Conservation (phyloP, 345 rosid genomes). For the Geranium rotundifolium region DNA sequence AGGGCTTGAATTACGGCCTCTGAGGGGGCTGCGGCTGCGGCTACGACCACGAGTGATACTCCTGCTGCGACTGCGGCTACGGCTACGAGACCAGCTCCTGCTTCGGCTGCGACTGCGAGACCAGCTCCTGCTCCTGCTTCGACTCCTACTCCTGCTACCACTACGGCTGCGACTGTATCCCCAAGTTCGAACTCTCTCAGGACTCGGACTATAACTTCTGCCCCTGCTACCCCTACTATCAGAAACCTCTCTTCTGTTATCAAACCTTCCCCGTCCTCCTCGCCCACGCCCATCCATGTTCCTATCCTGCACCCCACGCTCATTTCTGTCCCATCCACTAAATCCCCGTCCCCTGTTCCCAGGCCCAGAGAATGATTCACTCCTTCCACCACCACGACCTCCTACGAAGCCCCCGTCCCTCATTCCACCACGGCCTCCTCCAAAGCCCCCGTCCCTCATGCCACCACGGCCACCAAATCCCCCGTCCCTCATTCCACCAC, state of each 20-base stretch:
- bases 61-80: constrained; percentile 7
- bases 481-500: constrained; percentile 44
- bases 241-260: constrained; percentile 47
- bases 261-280: constrained; percentile 64
- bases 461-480: constrained; percentile 22
- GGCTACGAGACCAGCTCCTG: constrained; percentile 11
- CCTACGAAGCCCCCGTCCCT: constrained; percentile 30
- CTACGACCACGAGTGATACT: constrained; percentile 11
- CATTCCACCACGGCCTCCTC: constrained; percentile 19
- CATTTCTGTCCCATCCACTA: constrained; percentile 51
- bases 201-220: constrained; percentile 72
- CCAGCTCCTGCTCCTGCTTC: constrained; percentile 28
- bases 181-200: constrained; percentile 49
- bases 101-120: constrained; percentile 31
- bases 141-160: constrained; percentile 27
- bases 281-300: constrained; percentile 46
- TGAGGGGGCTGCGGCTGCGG: constrained; percentile 4
- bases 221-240: constrained; percentile 30
- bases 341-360: constrained; percentile 63
- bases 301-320: constrained; percentile 45
- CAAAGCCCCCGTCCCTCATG: constrained; percentile 23
- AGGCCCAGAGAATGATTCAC: constrained; percentile 42
- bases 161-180: constrained; percentile 39
- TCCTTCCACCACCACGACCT: constrained; percentile 33
- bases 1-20: too few species aligned